These are phyloP conservation scores for Yamadazyma sp. DNA, from an alignment of 805 yeast genomes.

Conservation along the genomic window DNA sequence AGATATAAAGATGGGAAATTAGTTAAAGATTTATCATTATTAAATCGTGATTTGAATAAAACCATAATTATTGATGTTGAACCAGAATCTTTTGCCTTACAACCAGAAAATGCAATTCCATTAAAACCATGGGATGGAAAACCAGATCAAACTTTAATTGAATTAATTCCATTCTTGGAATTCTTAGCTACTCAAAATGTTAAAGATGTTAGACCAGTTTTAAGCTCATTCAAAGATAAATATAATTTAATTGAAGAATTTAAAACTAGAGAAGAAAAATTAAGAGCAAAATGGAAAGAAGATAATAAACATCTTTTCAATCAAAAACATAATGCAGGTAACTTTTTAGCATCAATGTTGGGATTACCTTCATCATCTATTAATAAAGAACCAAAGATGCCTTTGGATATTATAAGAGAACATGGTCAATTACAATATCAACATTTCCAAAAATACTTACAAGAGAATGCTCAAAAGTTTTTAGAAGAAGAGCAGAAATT, in stretches of 20 bases:
- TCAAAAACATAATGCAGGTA: conserved; percentile 40
- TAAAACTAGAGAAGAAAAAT: conserved; percentile 66
- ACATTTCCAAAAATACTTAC: conserved; percentile 63
- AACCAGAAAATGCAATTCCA: conserved; percentile 93
- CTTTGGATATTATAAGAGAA: conserved; percentile 84
- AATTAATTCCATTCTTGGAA: conserved; percentile 88
- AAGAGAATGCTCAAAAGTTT: conserved; percentile 60
- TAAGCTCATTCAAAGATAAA: conserved; percentile 69
- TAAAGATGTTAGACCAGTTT: conserved; percentile 85
- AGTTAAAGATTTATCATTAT: conserved; percentile 82
- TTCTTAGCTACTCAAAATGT: conserved; percentile 85
- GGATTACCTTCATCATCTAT: conserved; percentile 54
- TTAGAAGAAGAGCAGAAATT: conserved; percentile 84
- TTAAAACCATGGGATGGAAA: conserved; percentile 84
- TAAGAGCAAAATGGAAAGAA: conserved; percentile 67
- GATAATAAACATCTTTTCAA: conserved; percentile 43
- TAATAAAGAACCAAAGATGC: conserved; percentile 63
- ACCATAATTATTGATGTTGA: conserved; percentile 77
- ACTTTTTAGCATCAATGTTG: conserved; percentile 57
- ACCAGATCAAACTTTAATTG: conserved; percentile 75
- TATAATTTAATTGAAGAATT: conserved; percentile 74
- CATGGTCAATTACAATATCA: conserved; percentile 89
- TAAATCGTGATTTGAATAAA: conserved; percentile 88
- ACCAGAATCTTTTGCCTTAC: conserved; percentile 67
- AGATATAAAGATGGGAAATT: conserved; percentile 84